Base-by-base conservation (phyloP, 495 filamentous ascomycete genomes). In the Copromyces sp. region DNA sequence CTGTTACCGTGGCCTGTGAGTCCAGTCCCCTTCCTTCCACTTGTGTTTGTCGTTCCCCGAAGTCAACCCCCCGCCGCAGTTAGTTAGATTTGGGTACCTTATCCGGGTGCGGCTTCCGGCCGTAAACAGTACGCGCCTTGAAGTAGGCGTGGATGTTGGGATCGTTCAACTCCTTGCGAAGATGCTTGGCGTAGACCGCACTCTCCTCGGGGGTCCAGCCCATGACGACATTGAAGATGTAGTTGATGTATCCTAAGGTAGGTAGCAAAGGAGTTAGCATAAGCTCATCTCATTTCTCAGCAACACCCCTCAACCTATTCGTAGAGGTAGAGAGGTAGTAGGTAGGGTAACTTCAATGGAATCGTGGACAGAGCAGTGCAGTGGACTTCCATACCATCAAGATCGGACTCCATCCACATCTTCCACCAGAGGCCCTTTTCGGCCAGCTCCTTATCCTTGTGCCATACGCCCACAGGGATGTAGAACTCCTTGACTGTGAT, bases 271-370 rank as follows among this genome's bases (percentile, higher is more conserved):
- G 11, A 4, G 69, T 70, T 4, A 70, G 69, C 40, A 45, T 14
- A 11, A 44, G 20, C 17, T n/a, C 37, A 40, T 37, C 8, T 12
- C 20, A n/a, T 41, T 5, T 37, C 5, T 37, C 35, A 37, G 35
- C 35, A 37, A 40, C 39, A 24, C 39, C 2, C 39, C 8, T 40
- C 8, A 12, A 6, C 8, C 39, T 9, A 9, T 40, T 8, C 39
- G 69, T 6, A 9, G 39, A 7, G 32, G 40, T 24, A 1, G 24
- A 24, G 24, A 24, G 24, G 24, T 24, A 24, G 24, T 24, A 24
- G 24, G 24, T 24, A 24, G 24, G 24, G 24, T 41, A 86, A 65
- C 37, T 80, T 79, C 86, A 86, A 87, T 5, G 78, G 77, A 9
- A 83, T 83, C 44, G 82, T 72, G 14, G 81, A 80, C 16, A 24